Base-by-base conservation (phyloP, 1,284 basidiomycete species). In the Fomitopsis pinicola region DNA sequence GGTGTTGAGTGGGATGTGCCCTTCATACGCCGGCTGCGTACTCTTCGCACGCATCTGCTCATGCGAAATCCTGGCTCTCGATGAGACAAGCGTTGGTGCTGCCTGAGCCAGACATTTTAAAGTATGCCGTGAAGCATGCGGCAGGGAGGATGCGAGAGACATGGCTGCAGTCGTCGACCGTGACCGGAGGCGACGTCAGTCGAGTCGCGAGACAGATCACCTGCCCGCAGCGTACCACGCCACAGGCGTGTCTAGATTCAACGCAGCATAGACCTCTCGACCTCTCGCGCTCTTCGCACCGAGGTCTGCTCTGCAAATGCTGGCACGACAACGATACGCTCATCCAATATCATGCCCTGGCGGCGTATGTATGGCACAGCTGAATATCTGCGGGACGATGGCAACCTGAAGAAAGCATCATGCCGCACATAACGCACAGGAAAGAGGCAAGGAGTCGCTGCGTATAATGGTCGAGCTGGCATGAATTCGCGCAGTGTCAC, bases 1-100 rank as follows among this genome's bases (percentile, higher is more conserved):
- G 69, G 80, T 78, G 71, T 85, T 91, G 48, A 97, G 78, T 3
- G 91, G 92, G 60, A 95, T 86, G 74, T 97, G 94, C 38, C 91
- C 92, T 36, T 88, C 83, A 71, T 90, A 91, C 17, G 80, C 77
- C 28, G 71, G 72, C 44, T 72, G 68, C 0, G 68, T 70, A 52
- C 63, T 68, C 46, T 65, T 63, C 8, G 60, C 55, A 30, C 71
- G 69, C 6, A 17, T 9, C 28, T 50, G 48, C 22, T 33, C 48
- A 50, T 50, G 28, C 14, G 26, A 14, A n/a, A 28, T 8, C 19
- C 22, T 46, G 19, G 17, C 9, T 17, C 28, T 50, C 14, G 15
- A 14, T 10, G 19, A 2, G 2, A 9, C 15, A 5, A 33, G 14
- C 6, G 28, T 22, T 17, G 48, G 28, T 50, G 48, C 26, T 5